Evolutionary conservation across 306 rosid species (phyloP), one percentile per base, ranked within the genome.

Genomic region (Citrullus amarus): DNA sequence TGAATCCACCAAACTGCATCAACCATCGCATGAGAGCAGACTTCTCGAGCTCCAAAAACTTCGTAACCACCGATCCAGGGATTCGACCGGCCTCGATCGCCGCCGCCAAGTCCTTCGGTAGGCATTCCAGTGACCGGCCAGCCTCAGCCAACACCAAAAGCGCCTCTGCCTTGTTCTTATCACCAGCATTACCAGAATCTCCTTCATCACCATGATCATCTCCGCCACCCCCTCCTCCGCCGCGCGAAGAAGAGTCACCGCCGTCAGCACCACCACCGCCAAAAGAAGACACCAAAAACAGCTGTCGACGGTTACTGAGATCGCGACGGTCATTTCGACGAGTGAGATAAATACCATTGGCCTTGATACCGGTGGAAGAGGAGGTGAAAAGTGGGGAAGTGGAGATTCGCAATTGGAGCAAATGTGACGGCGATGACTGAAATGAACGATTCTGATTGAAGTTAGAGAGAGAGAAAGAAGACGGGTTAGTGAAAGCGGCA

Each of bases 1-100:
- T 91, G 75, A 95, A 95, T 0, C 93, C 97, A 6, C 88, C 83
- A 28, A 91, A 92, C 89, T 91, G 92, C 82, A 95, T 83, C 84
- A 95, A 54, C 99, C 99, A 92, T 25, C 91, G 69, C n/a, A 88
- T n/a, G 2, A 91, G 13, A 9, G 86, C 77, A 6, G 89, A 87
- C 78, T 89, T 91, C 81, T 92, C 96, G 0, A 95, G 86, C 63
- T 92, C 97, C 7, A 95, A 65, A 80, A 84, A 95, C 82, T 94
- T 79, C 3, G 79, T 67, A 30, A 92, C 90, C 4, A 95, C 97
- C 8, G 90, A 67, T 2, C 90, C 97, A 9, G 97, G 97, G 57
- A 95, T 86, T 87, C 86, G 85, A 3, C 97, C 93, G 0, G 83
- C 93, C 84, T 91, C 86, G 68, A 91, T 81, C 69, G 97, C 99